Evolutionary conservation across 306 rosid species (phyloP), one percentile per base, ranked within the genome.

Genomic region (Parietaria judaica): DNA sequence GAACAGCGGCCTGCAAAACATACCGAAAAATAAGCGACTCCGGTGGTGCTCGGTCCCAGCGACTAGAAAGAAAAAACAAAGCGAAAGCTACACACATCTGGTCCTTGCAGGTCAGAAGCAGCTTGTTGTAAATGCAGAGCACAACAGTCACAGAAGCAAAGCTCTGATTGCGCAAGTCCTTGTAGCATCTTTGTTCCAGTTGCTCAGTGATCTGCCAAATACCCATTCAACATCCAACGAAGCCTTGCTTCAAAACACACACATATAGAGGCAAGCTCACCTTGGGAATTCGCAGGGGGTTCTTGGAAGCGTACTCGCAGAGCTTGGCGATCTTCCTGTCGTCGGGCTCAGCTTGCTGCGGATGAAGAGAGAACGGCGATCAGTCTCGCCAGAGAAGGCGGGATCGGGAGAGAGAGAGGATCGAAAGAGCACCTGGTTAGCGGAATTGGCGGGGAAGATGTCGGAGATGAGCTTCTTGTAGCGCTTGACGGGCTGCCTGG

Each of bases 401-500:
- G 31, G 31, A 23, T 23, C 31, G 31, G 31, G 31, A 23, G 31
- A 23, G 31, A 23, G 31, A 23, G 31, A 2, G 31, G 31, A 23
- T 23, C 31, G 31, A 23, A 2, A 23, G 31, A 23, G 31, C 31
- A 90, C 97, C 97, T 87, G 95, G 69, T 86, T 74, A 9, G 84
- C 88, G 14, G 95, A 90, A 72, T 86, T 74, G 9, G 82, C 89
- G 16, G 95, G 97, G 63, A 92, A 80, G 58, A 86, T 86, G n/a
- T 85, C 90, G 55, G 90, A 72, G 2, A 92, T 80, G 81, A 92
- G 62, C 80, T 86, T 88, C 79, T 88, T 88, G 80, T 88, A 92
- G 51, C 96, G 98, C 73, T 92, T 92, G 68, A 92, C 95, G 0
- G 96, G 98, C 65, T 92, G 96, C 59, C 98, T 80, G 6, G 98